phyloP scores from a whole-genome alignment of 2,329 filamentous ascomycete species.

The Alternaria ethzedia region DNA sequence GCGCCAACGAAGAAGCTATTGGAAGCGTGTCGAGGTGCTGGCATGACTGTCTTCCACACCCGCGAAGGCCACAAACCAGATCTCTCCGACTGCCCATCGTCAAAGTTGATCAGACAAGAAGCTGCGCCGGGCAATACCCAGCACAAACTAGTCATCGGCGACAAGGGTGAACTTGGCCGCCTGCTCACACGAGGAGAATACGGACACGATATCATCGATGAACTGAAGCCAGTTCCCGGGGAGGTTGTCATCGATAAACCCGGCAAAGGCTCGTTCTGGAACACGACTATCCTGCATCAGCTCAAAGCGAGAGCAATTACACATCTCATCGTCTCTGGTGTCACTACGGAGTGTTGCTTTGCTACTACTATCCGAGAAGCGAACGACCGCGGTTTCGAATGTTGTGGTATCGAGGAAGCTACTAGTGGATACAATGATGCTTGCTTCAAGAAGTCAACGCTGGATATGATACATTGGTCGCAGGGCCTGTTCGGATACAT shows the following conservation, averaged over 20 bases:
- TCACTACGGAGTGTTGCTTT: constrained; percentile 66
- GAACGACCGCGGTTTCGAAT: constrained; percentile 67
- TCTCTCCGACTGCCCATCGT: constrained; percentile 60
- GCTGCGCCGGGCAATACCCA: constrained; percentile 54
- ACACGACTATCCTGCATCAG: constrained; percentile 60
- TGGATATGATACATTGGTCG: constrained; percentile 60
- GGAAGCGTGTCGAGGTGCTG: constrained; percentile 50
- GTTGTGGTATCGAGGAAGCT: constrained; percentile 55
- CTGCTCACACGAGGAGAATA: constrained; percentile 61
- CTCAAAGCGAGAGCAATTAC: constrained; percentile 63
- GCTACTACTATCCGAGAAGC: constrained; percentile 63
- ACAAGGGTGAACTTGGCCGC: constrained; percentile 60
- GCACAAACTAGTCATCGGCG: constrained; percentile 58
- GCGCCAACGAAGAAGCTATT: constrained; percentile 52
- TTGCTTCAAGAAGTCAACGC: constrained; percentile 54
- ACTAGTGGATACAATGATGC: constrained; percentile 58
- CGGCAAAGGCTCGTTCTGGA: constrained; percentile 66
- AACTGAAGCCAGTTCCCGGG: constrained; percentile 57
- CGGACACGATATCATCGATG: constrained; percentile 63
- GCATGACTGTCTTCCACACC: constrained; percentile 58
- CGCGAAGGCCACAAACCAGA: constrained; percentile 59
- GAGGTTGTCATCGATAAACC: constrained; percentile 65
- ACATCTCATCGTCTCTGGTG: constrained; percentile 63
- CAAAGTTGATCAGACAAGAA: constrained; percentile 58
- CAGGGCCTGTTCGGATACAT: constrained; percentile 62